Conservation (phyloP, 139 green algal genomes). For the Helicosporidium sp. region DNA sequence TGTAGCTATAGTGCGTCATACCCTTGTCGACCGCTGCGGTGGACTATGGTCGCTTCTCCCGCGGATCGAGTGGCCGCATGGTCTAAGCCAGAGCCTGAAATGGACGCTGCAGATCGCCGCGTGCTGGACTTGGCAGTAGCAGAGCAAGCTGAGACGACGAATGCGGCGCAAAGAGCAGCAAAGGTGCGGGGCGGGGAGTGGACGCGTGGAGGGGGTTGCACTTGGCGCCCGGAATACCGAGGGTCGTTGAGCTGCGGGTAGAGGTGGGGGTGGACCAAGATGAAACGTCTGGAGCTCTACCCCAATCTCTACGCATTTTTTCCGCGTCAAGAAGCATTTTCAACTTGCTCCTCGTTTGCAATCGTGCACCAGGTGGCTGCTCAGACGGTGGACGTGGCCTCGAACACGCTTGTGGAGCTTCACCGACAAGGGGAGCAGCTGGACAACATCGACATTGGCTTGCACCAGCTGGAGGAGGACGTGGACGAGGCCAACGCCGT, state of each 20-base stretch:
- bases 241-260: no score
- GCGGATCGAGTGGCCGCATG: no score
- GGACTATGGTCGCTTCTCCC: background rate
- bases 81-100: no score
- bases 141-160: slow-evolving; percentile 6
- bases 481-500: slow-evolving; percentile 8
- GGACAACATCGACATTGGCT: slow-evolving; percentile 5
- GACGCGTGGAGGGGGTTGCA: no score
- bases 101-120: no score
- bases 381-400: slow-evolving; percentile 9
- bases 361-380: slow-evolving; percentile 7
- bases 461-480: slow-evolving; percentile 6
- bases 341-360: background rate
- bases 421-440: slow-evolving; percentile 15
- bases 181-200: background rate
- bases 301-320: background rate
- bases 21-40: background rate
- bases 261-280: no score
- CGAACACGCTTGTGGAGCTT: slow-evolving; percentile 12
- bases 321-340: no score
- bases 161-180: slow-evolving; percentile 1
- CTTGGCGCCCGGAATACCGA: no score
- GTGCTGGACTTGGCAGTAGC: slow-evolving; percentile 2
- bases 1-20: background rate
- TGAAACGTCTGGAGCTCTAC: background rate